Evolutionary conservation across 371 early-diverging fungal genomes (phyloP).

Genomic region (Coelomomyces lativittatus): DNA sequence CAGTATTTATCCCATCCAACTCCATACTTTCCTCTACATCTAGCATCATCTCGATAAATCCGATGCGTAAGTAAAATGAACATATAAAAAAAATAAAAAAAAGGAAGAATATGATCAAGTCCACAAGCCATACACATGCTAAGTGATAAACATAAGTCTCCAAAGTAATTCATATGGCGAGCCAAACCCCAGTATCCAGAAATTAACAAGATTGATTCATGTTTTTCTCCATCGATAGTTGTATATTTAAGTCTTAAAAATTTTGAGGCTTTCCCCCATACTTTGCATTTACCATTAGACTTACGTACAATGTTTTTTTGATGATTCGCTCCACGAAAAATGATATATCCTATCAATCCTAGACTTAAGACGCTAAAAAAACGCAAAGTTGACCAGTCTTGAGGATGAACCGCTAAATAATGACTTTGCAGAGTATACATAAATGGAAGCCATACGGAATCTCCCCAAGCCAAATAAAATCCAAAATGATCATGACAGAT

Average conservation of each 20-base stretch:
- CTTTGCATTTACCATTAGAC: constrained; percentile 46
- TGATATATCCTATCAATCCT: constrained; percentile 50
- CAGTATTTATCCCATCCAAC: constrained; percentile 54
- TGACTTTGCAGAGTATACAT: constrained; percentile 66
- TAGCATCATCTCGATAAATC: constrained; percentile 41
- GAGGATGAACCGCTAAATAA: constrained; percentile 49
- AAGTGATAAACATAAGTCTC: constrained; percentile 44
- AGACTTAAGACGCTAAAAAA: constrained; percentile 17
- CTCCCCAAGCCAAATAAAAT: constrained; percentile 60
- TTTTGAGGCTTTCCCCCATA: constrained; percentile 58
- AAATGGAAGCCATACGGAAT: constrained; percentile 58
- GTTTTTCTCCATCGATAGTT: constrained; percentile 51
- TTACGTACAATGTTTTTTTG: constrained; percentile 55
- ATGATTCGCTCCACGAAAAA: constrained; percentile 61
- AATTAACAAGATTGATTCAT: constrained; percentile 40
- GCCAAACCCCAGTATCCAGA: constrained; percentile 64
- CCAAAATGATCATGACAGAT: constrained; percentile 57
- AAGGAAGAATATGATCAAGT: constrained; percentile 32
- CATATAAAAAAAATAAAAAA: constrained; percentile 60
- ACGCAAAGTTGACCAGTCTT: constrained; percentile 32
- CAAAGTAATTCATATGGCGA: constrained; percentile 66
- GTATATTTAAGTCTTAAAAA: constrained; percentile 47
- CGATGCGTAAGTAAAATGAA: constrained; percentile 41
- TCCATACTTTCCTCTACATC: constrained; percentile 55
- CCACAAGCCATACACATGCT: constrained; percentile 54